Base-by-base conservation (phyloP, 805 yeast genomes). In the Candida stauntonica region DNA sequence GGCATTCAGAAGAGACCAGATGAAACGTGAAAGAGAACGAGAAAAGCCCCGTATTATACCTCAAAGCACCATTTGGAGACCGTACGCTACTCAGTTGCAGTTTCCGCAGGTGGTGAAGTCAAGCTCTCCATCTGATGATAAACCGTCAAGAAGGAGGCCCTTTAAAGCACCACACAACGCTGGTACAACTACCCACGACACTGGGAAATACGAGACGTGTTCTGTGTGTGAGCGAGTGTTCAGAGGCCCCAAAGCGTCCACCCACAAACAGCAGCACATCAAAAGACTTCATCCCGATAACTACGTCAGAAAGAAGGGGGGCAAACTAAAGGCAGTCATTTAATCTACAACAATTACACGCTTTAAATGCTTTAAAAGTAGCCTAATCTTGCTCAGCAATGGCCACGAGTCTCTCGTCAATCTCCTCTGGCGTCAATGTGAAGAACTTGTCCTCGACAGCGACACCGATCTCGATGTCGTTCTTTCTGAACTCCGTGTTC, bases 311-410 rank as follows among this genome's bases (percentile, higher is more conserved):
- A 68, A 68, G 47, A 62, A 70, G 4, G 72, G 74, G 5, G 73
- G 73, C 16, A 66, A 21, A 11, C 11, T 21, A 7, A 21, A 21
- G 11, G 9, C 24, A 7, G 11, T 21, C 24, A 11, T n/a, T n/a
- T n/a, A n/a, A n/a, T n/a, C n/a, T n/a, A n/a, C n/a, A n/a, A n/a
- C n/a, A n/a, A n/a, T n/a, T n/a, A n/a, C n/a, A n/a, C n/a, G n/a
- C n/a, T n/a, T n/a, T n/a, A n/a, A n/a, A n/a, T n/a, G n/a, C n/a
- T n/a, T n/a, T n/a, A n/a, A n/a, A n/a, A n/a, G n/a, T n/a, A n/a
- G n/a, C n/a, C n/a, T n/a, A 89, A 68, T 93, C 99, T 68, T 86
- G 91, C 68, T 93, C 99, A 36, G 99, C 98, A 60, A 93, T 88
- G 17, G 96, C 77, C 23, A 88, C 85, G 58, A 93, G 72, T 58